Conservation (phyloP, 805 yeast genomes). For the Cyberlindnera mrakii region DNA sequence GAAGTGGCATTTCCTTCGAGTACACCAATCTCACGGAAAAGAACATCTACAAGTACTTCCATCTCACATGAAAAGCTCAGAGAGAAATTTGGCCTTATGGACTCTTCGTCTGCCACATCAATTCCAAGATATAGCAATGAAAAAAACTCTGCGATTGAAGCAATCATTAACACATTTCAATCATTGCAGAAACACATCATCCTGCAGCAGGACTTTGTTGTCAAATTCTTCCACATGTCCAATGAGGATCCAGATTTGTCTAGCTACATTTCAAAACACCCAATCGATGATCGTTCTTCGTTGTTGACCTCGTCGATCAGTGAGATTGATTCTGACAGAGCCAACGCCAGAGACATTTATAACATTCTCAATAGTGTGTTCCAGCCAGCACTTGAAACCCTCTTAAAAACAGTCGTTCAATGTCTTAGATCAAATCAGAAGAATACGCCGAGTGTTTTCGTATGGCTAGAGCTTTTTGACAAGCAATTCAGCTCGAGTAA, state of each 20-base stretch:
- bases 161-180: constrained; percentile 20
- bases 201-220: constrained; percentile 34
- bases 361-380: constrained; percentile 42
- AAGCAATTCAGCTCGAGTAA: constrained; percentile 38
- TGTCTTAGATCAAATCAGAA: constrained; percentile 32
- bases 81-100: constrained; percentile 17
- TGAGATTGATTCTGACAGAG: constrained; percentile 39
- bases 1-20: neutral
- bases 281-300: constrained; percentile 28
- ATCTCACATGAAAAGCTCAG: constrained; percentile 11
- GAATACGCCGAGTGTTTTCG: constrained; percentile 36
- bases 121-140: neutral
- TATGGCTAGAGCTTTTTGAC: constrained; percentile 36
- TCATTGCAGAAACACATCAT: constrained; percentile 31
- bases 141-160: constrained; percentile 4
- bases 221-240: constrained; percentile 36
- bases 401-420: constrained; percentile 27
- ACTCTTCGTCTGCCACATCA: constrained; percentile 8
- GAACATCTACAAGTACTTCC: neutral
- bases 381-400: constrained; percentile 26
- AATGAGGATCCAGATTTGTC: constrained; percentile 26
- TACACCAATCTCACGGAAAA: neutral
- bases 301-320: constrained; percentile 27
- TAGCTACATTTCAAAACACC: constrained; percentile 25
- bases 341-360: constrained; percentile 41